Evolutionary conservation across 495 filamentous ascomycete species (phyloP), one percentile per base, ranked within the genome.

Genomic region (Neohortaea acidophila): DNA sequence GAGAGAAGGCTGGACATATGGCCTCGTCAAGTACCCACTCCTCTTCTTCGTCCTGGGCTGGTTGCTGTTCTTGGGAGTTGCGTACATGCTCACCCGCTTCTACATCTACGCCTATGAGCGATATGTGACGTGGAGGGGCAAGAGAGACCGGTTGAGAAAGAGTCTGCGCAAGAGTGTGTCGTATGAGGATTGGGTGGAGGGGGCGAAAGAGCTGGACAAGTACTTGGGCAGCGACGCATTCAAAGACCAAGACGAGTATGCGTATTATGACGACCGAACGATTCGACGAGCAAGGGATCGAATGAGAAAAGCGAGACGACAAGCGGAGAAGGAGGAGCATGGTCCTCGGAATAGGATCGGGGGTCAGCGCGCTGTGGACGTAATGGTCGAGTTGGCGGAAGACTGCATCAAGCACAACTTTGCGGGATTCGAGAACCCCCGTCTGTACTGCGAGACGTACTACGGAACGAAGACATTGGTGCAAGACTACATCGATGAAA

Each of bases 341-440:
- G 30, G 52, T 12, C 51, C 52, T 33, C 36, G 41, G 12, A 47
- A 39, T 13, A 37, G 44, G 7, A 20, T 47, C 28, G 25, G 50
- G 38, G 53, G 54, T 38, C 60, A 67, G n/a, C 60, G 67, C 33
- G 65, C 73, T 0, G 59, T 79, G 4, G 79, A 86, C 40, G 81
- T 84, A 23, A 62, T 97, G 32, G 73, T 73, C 31, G 65, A 62
- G 6, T 57, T 96, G 33, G 61, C 89, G 21, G 85, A 94, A 61
- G 79, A 79, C 12, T 94, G 86, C 50, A 79, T 96, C 43, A 97
- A 94, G 70, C 91, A 81, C 56, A 96, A 96, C 53, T 96, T 94
- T 59, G 81, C 78, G 8, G 89, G 89, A 0, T 75, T 89, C n/a
- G 89, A 97, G 60, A 94, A 93, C 46, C 76, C 89, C 15, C 67